Conservation (phyloP, 345 rosid genomes). For the Salix udensis region DNA sequence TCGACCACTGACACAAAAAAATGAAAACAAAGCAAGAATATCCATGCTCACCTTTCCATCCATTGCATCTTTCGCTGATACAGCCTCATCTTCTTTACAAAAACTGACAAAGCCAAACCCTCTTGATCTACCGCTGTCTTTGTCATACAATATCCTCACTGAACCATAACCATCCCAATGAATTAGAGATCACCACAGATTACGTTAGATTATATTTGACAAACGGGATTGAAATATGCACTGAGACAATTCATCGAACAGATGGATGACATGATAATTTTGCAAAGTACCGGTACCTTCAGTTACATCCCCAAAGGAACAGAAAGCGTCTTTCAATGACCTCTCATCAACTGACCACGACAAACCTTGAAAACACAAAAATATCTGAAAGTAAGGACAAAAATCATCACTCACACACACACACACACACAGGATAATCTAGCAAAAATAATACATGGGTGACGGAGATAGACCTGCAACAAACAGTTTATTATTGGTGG, state of each 20-base stretch:
- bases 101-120: slow-evolving; percentile 89
- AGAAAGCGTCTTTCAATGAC: slow-evolving; percentile 73
- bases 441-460: background rate
- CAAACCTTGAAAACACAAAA: slow-evolving; percentile 43
- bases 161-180: slow-evolving; percentile 12
- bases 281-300: slow-evolving; percentile 41
- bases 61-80: slow-evolving; percentile 78
- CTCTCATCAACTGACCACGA: slow-evolving; percentile 79
- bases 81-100: slow-evolving; percentile 50
- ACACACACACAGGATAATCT: background rate
- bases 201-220: background rate
- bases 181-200: background rate
- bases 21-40: background rate
- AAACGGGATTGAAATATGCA: slow-evolving; percentile 4
- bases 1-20: background rate
- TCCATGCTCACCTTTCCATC: slow-evolving; percentile 65
- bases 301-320: slow-evolving; percentile 58
- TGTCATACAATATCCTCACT: slow-evolving; percentile 75
- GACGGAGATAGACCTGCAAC: slow-evolving; percentile 47
- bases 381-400: background rate
- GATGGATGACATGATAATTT: slow-evolving; percentile 7
- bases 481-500: slow-evolving; percentile 55
- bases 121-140: slow-evolving; percentile 75
- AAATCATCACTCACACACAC: background rate
- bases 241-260: slow-evolving; percentile 56